Evolutionary conservation across 2,329 filamentous ascomycete species (phyloP).

Genomic region (Cordyceps cicadae): DNA sequence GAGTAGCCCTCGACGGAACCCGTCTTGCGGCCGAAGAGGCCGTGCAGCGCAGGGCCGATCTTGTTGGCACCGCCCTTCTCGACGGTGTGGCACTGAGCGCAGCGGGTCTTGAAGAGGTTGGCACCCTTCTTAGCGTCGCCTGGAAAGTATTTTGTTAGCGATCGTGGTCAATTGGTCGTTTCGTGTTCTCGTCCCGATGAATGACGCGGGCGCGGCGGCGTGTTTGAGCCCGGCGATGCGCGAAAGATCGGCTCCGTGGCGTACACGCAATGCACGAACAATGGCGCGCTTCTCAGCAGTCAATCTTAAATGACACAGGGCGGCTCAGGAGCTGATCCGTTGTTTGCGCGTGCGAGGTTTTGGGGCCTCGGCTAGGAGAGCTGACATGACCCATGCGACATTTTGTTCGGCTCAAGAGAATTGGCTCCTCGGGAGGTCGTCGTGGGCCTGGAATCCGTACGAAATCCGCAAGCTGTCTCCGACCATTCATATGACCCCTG

Average conservation of each 20-base stretch:
- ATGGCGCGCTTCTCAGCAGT: not conserved
- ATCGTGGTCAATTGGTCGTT: constrained; percentile 6
- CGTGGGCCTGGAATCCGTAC: not conserved
- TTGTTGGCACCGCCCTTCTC: constrained; percentile 90
- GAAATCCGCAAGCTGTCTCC: not conserved
- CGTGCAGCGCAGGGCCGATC: constrained; percentile 93
- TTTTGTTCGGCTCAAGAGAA: not conserved
- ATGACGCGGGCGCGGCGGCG: not conserved
- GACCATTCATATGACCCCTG: not conserved
- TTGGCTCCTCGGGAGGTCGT: not conserved
- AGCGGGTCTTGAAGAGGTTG: constrained; percentile 98
- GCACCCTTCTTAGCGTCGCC: constrained; percentile 95
- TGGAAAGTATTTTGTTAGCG: constrained; percentile 33
- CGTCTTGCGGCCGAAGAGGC: constrained; percentile 93
- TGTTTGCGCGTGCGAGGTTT: not conserved
- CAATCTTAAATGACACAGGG: not conserved
- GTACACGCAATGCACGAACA: not conserved
- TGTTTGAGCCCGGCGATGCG: not conserved
- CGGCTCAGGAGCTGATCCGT: not conserved
- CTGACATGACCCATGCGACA: constrained; percentile 6
- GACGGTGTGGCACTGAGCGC: constrained; percentile 96
- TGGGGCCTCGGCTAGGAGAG: not conserved
- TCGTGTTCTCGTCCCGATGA: not conserved
- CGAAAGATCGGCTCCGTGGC: not conserved
- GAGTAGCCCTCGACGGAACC: constrained; percentile 86